phyloP scores from a whole-genome alignment of 1,284 basidiomycete species.

The Psilocybe mexicana region DNA sequence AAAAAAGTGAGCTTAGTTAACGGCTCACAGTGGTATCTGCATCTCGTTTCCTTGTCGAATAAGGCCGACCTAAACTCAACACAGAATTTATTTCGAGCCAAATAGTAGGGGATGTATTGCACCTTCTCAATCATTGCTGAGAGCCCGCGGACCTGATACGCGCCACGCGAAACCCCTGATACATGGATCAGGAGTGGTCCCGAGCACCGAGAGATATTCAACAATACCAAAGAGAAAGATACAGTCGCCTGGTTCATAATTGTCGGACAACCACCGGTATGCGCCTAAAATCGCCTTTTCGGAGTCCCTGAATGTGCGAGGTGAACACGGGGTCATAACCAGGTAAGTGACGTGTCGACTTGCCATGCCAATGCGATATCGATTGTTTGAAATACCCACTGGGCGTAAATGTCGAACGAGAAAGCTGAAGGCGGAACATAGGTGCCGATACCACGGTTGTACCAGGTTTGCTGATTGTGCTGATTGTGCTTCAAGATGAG shows the following conservation, averaged over 20 bases:
- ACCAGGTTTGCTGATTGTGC: constrained; percentile 32
- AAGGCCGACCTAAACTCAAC: constrained; percentile 9
- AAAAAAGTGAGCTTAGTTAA: too few species aligned
- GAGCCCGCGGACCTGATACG: constrained; percentile 18
- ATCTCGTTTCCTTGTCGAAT: constrained; percentile 11
- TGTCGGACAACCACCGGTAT: constrained; percentile 40
- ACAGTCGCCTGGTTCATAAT: constrained; percentile 33
- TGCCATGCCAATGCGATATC: constrained; percentile 35
- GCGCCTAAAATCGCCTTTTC: constrained; percentile 34
- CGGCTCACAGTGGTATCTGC: constrained; percentile 13
- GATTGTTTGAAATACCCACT: constrained; percentile 21
- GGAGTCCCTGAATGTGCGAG: constrained; percentile 29
- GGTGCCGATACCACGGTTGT: constrained; percentile 44
- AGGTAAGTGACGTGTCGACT: not conserved
- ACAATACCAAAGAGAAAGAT: constrained; percentile 39
- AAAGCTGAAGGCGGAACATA: constrained; percentile 31
- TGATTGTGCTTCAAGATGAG: constrained; percentile 24
- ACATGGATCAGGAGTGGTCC: not conserved
- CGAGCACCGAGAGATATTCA: constrained; percentile 1
- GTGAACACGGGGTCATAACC: not conserved
- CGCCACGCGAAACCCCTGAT: constrained; percentile 20
- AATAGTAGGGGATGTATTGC: not conserved
- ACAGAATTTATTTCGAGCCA: not conserved
- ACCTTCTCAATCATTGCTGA: constrained; percentile 18
- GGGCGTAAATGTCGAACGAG: constrained; percentile 18